Evolutionary conservation across 2,329 filamentous ascomycete genomes (phyloP).

Genomic region (Dothideomycetidae sp.): DNA sequence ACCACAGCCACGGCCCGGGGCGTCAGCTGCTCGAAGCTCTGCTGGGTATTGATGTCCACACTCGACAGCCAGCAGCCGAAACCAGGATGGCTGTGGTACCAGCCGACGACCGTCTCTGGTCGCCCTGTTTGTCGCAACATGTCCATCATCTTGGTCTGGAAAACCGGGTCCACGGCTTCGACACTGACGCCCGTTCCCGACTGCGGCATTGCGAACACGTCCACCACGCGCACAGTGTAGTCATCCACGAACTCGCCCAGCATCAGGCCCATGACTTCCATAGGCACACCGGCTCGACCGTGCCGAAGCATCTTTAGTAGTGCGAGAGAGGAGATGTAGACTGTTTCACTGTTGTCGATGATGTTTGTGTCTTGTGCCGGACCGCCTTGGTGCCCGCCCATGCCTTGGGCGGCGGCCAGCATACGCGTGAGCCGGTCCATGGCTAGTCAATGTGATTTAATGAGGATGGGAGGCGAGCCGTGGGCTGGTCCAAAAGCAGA

Average conservation of each 20-base stretch:
- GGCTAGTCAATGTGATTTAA: slow-evolving; percentile 8
- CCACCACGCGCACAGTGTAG: slow-evolving; percentile 94
- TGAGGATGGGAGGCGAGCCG: slow-evolving; percentile 3
- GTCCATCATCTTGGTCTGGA: slow-evolving; percentile 99
- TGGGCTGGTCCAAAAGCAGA: neutral
- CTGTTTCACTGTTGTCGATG: slow-evolving; percentile 97
- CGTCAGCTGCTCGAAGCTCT: slow-evolving; percentile 98
- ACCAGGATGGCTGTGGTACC: slow-evolving; percentile 98
- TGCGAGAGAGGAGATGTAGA: slow-evolving; percentile 96
- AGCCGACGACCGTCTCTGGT: slow-evolving; percentile 92
- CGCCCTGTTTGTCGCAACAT: slow-evolving; percentile 96
- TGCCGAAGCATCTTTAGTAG: slow-evolving; percentile 98
- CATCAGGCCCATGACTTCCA: slow-evolving; percentile 99
- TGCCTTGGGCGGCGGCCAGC: slow-evolving; percentile 58
- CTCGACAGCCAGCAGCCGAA: slow-evolving; percentile 99
- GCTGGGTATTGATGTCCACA: slow-evolving; percentile 98
- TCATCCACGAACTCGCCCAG: slow-evolving; percentile 97
- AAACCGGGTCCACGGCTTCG: slow-evolving; percentile 90
- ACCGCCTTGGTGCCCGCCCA: slow-evolving; percentile 49
- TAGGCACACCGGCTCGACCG: slow-evolving; percentile 90
- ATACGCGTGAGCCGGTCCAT: slow-evolving; percentile 93
- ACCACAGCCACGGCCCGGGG: slow-evolving; percentile 94
- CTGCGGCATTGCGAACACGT: slow-evolving; percentile 98
- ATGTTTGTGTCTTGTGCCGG: slow-evolving; percentile 66
- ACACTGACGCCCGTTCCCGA: slow-evolving; percentile 97